A percentile compares a stretch with the other conserved stretches of the same genome.
Evolutionary conservation across 2,329 filamentous ascomycete species (phyloP).

Genomic region (Colletotrichum sp.): DNA sequence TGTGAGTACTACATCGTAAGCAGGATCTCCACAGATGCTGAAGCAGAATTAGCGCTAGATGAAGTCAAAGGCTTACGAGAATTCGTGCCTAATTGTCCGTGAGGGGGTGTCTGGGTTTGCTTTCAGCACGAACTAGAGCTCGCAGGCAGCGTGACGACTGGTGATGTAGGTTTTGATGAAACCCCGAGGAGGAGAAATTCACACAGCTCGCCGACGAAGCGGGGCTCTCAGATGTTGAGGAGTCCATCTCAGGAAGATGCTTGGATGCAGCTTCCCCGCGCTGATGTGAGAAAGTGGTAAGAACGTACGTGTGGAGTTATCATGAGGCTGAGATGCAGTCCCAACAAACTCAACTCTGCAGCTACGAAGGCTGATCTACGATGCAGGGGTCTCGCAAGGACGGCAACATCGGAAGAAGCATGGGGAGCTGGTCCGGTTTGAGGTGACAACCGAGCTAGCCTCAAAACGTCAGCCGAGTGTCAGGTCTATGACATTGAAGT

Average conservation of each 20-base stretch:
- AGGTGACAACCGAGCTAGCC: constrained; percentile 18
- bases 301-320: background rate
- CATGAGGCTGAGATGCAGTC: constrained; percentile 20
- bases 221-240: constrained; percentile 9
- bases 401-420: constrained; percentile 16
- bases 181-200: background rate
- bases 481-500: constrained; percentile 2
- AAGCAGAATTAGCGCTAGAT: constrained; percentile 6
- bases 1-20: background rate
- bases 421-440: constrained; percentile 20
- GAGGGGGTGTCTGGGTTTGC: constrained; percentile 4
- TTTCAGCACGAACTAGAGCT: background rate
- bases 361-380: constrained; percentile 3
- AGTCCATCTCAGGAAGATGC: constrained; percentile 2
- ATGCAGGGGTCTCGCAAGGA: constrained; percentile 5
- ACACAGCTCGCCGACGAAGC: background rate
- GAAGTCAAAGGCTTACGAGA: constrained; percentile 10
- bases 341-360: constrained; percentile 21
- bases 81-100: constrained; percentile 1
- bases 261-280: background rate
- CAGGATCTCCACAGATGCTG: background rate
- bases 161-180: constrained; percentile 14
- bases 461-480: background rate
- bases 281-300: background rate
- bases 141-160: background rate